These are phyloP conservation scores for Pittosporum tobira DNA, from an alignment of 129 eudicot genomes.

Conservation along the genomic window DNA sequence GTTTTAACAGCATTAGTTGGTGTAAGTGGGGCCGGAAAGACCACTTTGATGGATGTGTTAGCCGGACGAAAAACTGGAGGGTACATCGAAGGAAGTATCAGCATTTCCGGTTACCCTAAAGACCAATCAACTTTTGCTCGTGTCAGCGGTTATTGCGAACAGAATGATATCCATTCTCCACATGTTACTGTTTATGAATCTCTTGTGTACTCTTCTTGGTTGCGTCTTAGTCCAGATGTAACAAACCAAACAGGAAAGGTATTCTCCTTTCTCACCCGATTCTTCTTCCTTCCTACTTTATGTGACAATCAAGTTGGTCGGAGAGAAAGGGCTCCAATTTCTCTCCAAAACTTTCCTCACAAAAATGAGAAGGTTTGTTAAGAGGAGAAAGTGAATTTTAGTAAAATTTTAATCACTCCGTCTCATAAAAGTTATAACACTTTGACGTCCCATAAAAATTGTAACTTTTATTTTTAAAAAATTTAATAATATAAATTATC, in stretches of 20 bases:
- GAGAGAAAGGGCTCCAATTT: too few species aligned
- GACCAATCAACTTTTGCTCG: conserved; percentile 83
- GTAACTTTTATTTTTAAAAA: too few species aligned
- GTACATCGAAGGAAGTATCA: conserved; percentile 57
- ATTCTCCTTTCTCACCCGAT: not conserved
- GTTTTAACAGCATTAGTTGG: conserved; percentile 72
- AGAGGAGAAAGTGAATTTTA: too few species aligned
- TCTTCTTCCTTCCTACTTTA: not conserved
- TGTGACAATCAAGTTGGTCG: too few species aligned
- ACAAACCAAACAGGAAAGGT: conserved; percentile 41
- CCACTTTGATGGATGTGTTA: conserved; percentile 78
- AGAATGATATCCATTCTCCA: conserved; percentile 80
- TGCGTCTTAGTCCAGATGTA: conserved; percentile 57
- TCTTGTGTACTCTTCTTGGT: conserved; percentile 59
- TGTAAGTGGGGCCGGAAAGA: conserved; percentile 89
- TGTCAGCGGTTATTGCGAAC: conserved; percentile 79
- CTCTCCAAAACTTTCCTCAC: too few species aligned
- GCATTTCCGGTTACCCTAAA: conserved; percentile 67
- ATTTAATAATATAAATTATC: too few species aligned
- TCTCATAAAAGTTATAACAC: too few species aligned
- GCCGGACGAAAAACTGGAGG: conserved; percentile 80
- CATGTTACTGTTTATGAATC: conserved; percentile 71
- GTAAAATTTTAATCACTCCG: too few species aligned
- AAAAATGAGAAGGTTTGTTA: too few species aligned
- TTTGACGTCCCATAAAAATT: too few species aligned